Percentiles rank a stretch among this genome's conserved stretches.
Conservation (phyloP, 148 eudicot species). For the Heliosperma pusillum region DNA sequence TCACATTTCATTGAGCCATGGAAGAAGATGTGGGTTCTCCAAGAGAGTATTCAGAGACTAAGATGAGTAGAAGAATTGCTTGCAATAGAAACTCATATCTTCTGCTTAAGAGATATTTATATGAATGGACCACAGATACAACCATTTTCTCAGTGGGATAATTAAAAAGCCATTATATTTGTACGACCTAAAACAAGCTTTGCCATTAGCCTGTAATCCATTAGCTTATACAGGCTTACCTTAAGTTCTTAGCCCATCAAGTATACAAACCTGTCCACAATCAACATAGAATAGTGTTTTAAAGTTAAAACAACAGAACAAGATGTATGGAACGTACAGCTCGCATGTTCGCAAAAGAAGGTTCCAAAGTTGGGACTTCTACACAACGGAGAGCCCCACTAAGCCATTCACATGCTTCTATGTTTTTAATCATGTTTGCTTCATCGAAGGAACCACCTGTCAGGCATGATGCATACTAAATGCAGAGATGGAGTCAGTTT, state of each 20-base stretch:
- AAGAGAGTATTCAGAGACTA: no score
- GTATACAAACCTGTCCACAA: neutral
- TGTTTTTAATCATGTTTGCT: constrained; percentile 72
- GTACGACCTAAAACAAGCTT: no score
- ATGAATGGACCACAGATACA: no score
- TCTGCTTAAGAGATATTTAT: no score
- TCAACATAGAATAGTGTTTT: neutral
- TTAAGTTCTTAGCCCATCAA: neutral
- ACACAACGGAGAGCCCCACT: constrained; percentile 64
- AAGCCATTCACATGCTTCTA: constrained; percentile 96
- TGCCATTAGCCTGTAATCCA: no score
- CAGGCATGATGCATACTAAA: constrained; percentile 76
- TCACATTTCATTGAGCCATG: no score
- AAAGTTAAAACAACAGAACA: constrained; percentile 13
- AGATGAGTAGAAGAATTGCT: no score
- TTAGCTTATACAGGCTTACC: no score
- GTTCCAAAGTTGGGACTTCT: constrained; percentile 76
- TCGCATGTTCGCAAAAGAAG: constrained; percentile 61
- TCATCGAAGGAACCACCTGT: constrained; percentile 92
- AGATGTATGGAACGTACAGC: constrained; percentile 55
- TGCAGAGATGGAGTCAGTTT: constrained; percentile 14
- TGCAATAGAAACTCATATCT: no score
- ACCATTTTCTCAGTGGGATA: no score
- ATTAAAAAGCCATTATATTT: no score
- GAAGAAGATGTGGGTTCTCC: no score